Conservation (phyloP, 441 rosid species). For the Cnidoscolus chayamansa region DNA sequence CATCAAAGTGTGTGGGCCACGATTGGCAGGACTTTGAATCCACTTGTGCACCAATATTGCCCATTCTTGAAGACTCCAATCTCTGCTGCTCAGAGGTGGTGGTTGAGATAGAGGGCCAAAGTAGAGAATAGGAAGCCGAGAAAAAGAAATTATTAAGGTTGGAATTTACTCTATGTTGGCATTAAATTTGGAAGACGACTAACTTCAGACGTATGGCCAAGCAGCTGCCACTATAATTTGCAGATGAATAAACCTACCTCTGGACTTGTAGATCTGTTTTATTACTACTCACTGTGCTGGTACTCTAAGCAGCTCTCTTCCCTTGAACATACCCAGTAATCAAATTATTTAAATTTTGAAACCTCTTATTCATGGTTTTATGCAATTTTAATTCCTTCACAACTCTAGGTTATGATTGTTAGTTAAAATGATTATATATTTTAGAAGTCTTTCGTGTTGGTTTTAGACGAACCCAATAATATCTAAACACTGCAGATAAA, state of each 20-base stretch:
- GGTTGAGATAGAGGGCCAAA: conserved; percentile 59
- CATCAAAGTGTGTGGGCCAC: conserved; percentile 86
- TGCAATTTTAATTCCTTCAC: too few species aligned
- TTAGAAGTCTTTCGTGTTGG: too few species aligned
- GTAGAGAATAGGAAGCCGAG: background rate
- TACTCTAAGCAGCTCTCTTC: too few species aligned
- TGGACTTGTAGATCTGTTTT: background rate
- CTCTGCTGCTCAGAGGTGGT: conserved; percentile 78
- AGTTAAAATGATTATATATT: too few species aligned
- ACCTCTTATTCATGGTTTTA: too few species aligned
- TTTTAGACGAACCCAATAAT: too few species aligned
- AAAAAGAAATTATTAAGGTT: background rate
- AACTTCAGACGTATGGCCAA: conserved; percentile 10
- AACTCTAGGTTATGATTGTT: too few species aligned
- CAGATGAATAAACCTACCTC: background rate
- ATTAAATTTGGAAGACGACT: conserved; percentile 2
- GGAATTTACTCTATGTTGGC: conserved; percentile 11
- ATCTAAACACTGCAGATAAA: too few species aligned
- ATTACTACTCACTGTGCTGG: background rate
- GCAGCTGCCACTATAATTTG: background rate
- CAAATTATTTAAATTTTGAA: too few species aligned
- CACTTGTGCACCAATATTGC: conserved; percentile 56
- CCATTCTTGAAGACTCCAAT: conserved; percentile 76
- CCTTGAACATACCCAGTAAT: too few species aligned
- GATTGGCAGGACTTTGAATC: conserved; percentile 65